phyloP scores from a whole-genome alignment of 345 rosid species.

The Citropsis articulata region DNA sequence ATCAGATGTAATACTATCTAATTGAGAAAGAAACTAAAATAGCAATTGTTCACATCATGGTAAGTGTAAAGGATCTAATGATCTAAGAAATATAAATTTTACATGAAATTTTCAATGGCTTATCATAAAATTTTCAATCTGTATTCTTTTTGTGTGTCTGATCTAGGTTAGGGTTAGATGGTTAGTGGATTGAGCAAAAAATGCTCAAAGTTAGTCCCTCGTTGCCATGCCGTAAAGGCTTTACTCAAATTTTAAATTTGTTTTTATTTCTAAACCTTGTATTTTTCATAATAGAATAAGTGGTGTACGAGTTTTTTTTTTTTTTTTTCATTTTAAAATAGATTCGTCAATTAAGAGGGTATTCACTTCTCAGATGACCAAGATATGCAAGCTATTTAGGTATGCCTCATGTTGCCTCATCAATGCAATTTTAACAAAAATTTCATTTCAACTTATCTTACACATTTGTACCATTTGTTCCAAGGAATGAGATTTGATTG shows the following conservation, averaged over 20 bases:
- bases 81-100: no score
- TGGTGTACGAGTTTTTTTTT: no score
- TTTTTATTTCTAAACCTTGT: neutral
- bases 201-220: neutral
- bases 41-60: no score
- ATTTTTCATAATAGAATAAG: neutral
- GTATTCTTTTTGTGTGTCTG: neutral
- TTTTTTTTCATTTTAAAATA: constrained; percentile 13
- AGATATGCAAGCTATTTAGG: constrained; percentile 91
- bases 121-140: neutral
- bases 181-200: neutral
- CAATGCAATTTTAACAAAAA: constrained; percentile 4
- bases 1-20: no score
- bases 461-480: constrained; percentile 11
- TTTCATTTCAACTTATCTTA: neutral
- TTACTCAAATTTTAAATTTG: neutral
- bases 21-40: no score
- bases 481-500: constrained; percentile 91
- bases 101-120: no score
- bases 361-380: constrained; percentile 95
- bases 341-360: constrained; percentile 80
- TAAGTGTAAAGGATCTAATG: no score
- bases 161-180: neutral
- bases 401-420: constrained; percentile 23
- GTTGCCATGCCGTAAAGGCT: neutral